A percentile compares a stretch with the other conserved stretches of the same genome.
Conservation (phyloP, 164 flowering plant species). For the Chimonanthus salicifolius region DNA sequence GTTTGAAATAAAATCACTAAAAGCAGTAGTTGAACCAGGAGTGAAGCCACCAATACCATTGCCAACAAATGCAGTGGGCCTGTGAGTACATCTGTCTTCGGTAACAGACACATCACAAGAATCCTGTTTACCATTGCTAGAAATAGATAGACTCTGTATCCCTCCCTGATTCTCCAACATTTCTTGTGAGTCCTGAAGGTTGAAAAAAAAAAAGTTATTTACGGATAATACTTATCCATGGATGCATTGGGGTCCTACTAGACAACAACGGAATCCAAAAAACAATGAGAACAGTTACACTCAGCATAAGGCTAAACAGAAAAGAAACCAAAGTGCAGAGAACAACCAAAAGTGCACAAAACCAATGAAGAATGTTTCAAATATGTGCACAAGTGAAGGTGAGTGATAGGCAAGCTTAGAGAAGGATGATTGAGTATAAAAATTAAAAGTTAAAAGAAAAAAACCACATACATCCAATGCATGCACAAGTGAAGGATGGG, state of each 20-base stretch:
- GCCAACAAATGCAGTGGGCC: constrained; percentile 11
- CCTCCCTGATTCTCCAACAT: constrained; percentile 18
- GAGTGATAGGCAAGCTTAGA: not conserved
- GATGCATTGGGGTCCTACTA: no score
- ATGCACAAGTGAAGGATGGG: not conserved
- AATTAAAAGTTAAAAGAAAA: no score
- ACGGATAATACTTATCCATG: not conserved
- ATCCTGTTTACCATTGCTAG: constrained; percentile 37
- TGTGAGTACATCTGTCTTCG: constrained; percentile 21
- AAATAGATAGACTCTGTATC: constrained; percentile 38
- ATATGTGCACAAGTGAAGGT: not conserved
- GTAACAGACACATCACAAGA: constrained; percentile 22
- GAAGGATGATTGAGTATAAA: not conserved
- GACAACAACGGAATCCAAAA: not conserved
- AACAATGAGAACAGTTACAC: not conserved
- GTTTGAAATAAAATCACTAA: constrained; percentile 35
- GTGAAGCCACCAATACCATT: constrained; percentile 18
- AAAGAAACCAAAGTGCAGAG: not conserved
- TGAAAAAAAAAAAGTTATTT: not conserved
- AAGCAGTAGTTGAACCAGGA: constrained; percentile 22
- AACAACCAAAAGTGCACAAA: not conserved
- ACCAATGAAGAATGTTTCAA: not conserved
- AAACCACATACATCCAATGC: not conserved
- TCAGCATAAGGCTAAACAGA: not conserved
- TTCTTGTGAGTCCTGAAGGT: constrained; percentile 2